Percentiles rank a stretch among this genome's conserved stretches.
Conservation (phyloP, 352 stramenopile genomes). For the Pythium guiyangense region DNA sequence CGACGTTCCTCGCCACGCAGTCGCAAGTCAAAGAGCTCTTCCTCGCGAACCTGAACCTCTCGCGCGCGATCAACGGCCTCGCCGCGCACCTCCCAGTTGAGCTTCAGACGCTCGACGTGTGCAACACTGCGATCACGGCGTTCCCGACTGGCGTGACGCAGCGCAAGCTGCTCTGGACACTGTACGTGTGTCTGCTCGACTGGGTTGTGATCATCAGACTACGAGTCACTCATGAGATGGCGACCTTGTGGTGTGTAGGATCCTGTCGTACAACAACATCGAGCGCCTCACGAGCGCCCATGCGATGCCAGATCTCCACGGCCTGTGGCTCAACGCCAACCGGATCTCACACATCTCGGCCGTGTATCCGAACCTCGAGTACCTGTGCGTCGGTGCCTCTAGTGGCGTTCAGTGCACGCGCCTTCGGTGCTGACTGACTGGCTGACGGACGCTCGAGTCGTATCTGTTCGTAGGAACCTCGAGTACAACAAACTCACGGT, state of each 20-base stretch:
- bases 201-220: no score
- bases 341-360: neutral
- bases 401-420: no score
- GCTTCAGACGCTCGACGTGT: neutral
- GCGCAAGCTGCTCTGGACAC: neutral
- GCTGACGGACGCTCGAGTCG: no score
- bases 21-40: neutral
- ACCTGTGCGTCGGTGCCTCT: neutral
- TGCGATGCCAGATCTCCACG: neutral
- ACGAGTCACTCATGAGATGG: no score
- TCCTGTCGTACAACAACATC: no score
- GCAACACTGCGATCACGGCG: neutral
- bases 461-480: neutral
- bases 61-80: neutral
- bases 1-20: neutral
- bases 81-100: neutral
- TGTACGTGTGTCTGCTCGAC: no score
- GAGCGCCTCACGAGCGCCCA: no score
- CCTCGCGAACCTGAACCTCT: slow-evolving; percentile 1
- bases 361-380: neutral
- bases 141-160: slow-evolving; percentile 3
- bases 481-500: slow-evolving; percentile 2
- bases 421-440: neutral
- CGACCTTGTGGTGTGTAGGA: no score
- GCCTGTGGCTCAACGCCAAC: neutral